A percentile compares a stretch with the other conserved stretches of the same genome.
These are phyloP conservation scores for Fusarium sp. DNA, from an alignment of 2,329 filamentous ascomycete genomes.

Conservation along the genomic window DNA sequence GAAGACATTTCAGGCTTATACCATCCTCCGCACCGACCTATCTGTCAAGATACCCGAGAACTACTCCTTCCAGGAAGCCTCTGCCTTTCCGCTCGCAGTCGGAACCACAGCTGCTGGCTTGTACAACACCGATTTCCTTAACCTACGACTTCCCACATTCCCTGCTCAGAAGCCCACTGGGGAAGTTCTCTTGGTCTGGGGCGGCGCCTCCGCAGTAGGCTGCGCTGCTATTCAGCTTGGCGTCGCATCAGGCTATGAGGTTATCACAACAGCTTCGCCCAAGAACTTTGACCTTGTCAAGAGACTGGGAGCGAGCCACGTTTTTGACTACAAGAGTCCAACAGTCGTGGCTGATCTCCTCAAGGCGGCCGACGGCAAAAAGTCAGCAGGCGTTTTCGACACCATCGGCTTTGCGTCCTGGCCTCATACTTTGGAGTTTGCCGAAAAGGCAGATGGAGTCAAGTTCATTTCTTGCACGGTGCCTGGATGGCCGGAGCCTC, in stretches of 20 bases:
- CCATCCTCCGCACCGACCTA: slow-evolving; percentile 18
- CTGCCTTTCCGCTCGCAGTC: slow-evolving; percentile 36
- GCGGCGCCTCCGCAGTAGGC: slow-evolving; percentile 62
- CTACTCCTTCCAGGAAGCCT: slow-evolving; percentile 34
- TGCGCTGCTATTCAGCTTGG: slow-evolving; percentile 60
- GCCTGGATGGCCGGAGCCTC: neutral
- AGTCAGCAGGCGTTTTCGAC: slow-evolving; percentile 17
- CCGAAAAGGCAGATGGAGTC: slow-evolving; percentile 14
- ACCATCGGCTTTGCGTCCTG: slow-evolving; percentile 18
- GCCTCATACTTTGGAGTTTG: slow-evolving; percentile 6
- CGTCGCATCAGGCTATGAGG: slow-evolving; percentile 57
- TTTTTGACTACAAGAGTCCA: slow-evolving; percentile 58
- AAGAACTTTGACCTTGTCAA: slow-evolving; percentile 59
- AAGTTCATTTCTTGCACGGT: slow-evolving; percentile 26
- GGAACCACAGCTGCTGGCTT: slow-evolving; percentile 38
- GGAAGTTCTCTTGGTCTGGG: slow-evolving; percentile 53
- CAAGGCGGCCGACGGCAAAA: slow-evolving; percentile 2
- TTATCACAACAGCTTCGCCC: slow-evolving; percentile 56
- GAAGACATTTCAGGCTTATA: slow-evolving; percentile 34
- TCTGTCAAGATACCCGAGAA: slow-evolving; percentile 34
- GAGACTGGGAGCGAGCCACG: slow-evolving; percentile 56
- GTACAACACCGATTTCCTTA: slow-evolving; percentile 29
- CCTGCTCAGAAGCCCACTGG: neutral
- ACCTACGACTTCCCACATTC: slow-evolving; percentile 16
- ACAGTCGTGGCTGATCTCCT: slow-evolving; percentile 34